These are phyloP conservation scores for Ustilago nuda DNA, from an alignment of 1,284 basidiomycete species.

Conservation along the genomic window DNA sequence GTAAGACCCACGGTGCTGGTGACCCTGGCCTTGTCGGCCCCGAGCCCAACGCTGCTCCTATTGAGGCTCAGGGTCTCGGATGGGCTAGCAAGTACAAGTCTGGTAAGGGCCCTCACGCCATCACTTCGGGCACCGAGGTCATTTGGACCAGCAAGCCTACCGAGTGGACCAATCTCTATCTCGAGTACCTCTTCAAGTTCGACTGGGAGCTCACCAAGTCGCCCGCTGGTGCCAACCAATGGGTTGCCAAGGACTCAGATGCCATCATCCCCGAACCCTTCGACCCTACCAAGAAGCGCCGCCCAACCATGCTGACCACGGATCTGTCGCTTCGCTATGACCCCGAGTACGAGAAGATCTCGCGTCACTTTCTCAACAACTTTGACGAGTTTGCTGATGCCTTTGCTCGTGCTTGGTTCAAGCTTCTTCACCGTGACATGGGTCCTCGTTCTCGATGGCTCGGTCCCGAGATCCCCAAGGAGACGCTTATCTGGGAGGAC, in stretches of 20 bases:
- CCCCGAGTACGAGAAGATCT: slow-evolving; percentile 46
- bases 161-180: slow-evolving; percentile 48
- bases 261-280: slow-evolving; percentile 49
- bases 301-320: slow-evolving; percentile 49
- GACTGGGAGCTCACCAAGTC: slow-evolving; percentile 50
- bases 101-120: slow-evolving; percentile 38
- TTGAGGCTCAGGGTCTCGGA: slow-evolving; percentile 41
- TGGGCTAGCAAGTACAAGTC: slow-evolving; percentile 38
- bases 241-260: slow-evolving; percentile 45
- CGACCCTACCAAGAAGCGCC: slow-evolving; percentile 44
- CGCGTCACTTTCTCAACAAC: slow-evolving; percentile 42
- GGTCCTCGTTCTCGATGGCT: slow-evolving; percentile 41
- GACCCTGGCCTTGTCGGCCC: slow-evolving; percentile 35
- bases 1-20: slow-evolving; percentile 50
- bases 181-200: slow-evolving; percentile 50
- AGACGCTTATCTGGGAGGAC: slow-evolving; percentile 45
- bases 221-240: slow-evolving; percentile 46
- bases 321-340: slow-evolving; percentile 42
- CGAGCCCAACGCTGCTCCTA: slow-evolving; percentile 41
- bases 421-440: slow-evolving; percentile 53
- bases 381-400: slow-evolving; percentile 40
- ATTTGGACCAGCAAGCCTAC: slow-evolving; percentile 48
- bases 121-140: slow-evolving; percentile 40
- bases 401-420: slow-evolving; percentile 47
- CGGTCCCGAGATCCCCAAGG: slow-evolving; percentile 48